Conservation (phyloP, 2,329 filamentous ascomycete genomes). For the Sarocladium strictum region DNA sequence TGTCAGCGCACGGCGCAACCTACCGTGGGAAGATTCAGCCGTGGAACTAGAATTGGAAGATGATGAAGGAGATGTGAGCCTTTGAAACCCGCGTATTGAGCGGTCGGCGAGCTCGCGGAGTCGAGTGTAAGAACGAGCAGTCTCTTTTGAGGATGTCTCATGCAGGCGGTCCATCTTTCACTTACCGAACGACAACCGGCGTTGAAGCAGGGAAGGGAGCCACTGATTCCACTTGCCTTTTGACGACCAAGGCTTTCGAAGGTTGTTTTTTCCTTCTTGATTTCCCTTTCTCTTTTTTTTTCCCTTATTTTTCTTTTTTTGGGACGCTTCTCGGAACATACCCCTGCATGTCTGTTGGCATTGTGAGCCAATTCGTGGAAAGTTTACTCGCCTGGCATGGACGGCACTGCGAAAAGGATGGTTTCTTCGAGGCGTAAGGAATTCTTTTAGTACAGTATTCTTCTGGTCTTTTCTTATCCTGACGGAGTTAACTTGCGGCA, state of each 20-base stretch:
- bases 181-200: not conserved
- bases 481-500: not conserved
- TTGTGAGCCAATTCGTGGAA: not conserved
- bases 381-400: slow-evolving; percentile 11
- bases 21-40: not conserved
- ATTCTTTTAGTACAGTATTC: not conserved
- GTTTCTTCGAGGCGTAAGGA: not conserved
- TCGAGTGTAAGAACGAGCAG: no score
- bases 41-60: slow-evolving; percentile 20
- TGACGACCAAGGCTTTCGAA: not conserved
- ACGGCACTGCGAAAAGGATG: not conserved
- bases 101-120: no score
- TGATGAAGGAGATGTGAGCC: slow-evolving; percentile 27
- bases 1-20: slow-evolving; percentile 20
- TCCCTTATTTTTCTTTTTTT: slow-evolving; percentile 12
- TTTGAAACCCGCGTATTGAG: slow-evolving; percentile 16
- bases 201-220: not conserved
- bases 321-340: slow-evolving; percentile 3
- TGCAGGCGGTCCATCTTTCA: not conserved
- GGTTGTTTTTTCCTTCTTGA: slow-evolving; percentile 14
- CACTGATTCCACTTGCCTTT: not conserved
- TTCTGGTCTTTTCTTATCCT: not conserved
- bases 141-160: no score
- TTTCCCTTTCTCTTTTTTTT: slow-evolving; percentile 12
- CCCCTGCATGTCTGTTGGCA: not conserved